Evolutionary conservation across 768 basidiomycete genomes (phyloP).

Genomic region (Serendipita sp.): DNA sequence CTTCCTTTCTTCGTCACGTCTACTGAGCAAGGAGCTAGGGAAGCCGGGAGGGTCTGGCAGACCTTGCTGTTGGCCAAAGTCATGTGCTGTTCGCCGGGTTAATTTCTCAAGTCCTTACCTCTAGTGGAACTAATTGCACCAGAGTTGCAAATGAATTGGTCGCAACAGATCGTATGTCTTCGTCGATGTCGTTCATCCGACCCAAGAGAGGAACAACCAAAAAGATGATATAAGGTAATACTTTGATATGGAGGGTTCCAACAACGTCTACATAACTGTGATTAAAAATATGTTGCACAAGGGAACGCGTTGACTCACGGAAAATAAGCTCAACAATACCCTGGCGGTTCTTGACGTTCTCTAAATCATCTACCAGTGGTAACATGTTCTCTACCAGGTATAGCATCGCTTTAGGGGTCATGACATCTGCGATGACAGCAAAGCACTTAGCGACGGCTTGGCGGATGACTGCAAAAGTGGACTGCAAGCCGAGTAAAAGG

Average conservation of each 20-base stretch:
- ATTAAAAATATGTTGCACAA: not conserved
- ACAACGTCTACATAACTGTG: slow-evolving; percentile 53
- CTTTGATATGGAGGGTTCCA: slow-evolving; percentile 79
- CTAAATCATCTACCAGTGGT: slow-evolving; percentile 66
- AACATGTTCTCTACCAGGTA: slow-evolving; percentile 75
- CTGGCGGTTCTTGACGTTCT: slow-evolving; percentile 59
- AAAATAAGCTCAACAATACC: slow-evolving; percentile 83
- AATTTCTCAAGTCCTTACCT: slow-evolving; percentile 33
- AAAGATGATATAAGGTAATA: slow-evolving; percentile 92
- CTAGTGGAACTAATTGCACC: slow-evolving; percentile 96
- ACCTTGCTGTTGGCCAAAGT: slow-evolving; percentile 45
- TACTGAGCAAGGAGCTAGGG: slow-evolving; percentile 69
- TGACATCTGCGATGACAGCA: slow-evolving; percentile 71
- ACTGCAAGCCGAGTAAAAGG: slow-evolving; percentile 61
- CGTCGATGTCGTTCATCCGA: slow-evolving; percentile 89
- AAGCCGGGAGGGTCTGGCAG: slow-evolving; percentile 93
- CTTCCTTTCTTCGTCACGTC: slow-evolving; percentile 72
- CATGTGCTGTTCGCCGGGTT: not conserved
- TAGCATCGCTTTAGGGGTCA: slow-evolving; percentile 75
- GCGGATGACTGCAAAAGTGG: slow-evolving; percentile 76
- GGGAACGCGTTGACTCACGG: slow-evolving; percentile 38
- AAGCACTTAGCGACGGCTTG: slow-evolving; percentile 77
- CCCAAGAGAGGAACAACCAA: slow-evolving; percentile 91
- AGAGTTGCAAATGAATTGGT: slow-evolving; percentile 96
- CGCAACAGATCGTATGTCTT: slow-evolving; percentile 78